These are phyloP conservation scores for Cladophialophora exuberans DNA, from an alignment of 2,329 filamentous ascomycete genomes.

Conservation along the genomic window DNA sequence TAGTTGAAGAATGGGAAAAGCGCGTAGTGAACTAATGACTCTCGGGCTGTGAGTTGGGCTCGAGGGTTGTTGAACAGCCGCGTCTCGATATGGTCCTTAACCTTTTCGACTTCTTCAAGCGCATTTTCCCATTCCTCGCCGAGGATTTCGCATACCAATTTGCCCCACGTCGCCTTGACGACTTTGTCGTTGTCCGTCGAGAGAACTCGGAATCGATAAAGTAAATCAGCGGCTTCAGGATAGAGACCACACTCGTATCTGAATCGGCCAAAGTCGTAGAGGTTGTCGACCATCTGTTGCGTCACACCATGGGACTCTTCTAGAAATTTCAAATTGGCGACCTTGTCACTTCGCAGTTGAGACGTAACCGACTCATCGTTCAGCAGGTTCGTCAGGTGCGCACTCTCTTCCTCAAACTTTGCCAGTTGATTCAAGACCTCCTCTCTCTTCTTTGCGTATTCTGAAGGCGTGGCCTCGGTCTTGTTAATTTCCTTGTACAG, in stretches of 20 bases:
- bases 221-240: conserved; percentile 81
- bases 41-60: conserved; percentile 92
- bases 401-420: conserved; percentile 82
- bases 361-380: conserved; percentile 87
- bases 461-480: conserved; percentile 74
- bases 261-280: conserved; percentile 95
- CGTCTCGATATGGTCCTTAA: conserved; percentile 89
- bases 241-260: conserved; percentile 98
- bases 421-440: conserved; percentile 82
- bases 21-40: conserved; percentile 97
- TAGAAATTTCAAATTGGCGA: conserved; percentile 96
- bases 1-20: conserved; percentile 99
- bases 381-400: conserved; percentile 84
- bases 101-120: conserved; percentile 86
- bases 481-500: conserved; percentile 88
- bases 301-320: conserved; percentile 97
- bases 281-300: conserved; percentile 90
- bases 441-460: conserved; percentile 87
- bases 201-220: conserved; percentile 97
- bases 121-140: conserved; percentile 93
- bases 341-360: conserved; percentile 93
- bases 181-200: conserved; percentile 99
- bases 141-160: conserved; percentile 93
- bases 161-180: conserved; percentile 93
- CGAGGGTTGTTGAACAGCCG: conserved; percentile 96